These are phyloP conservation scores for Plenodomus tracheiphilus DNA, from an alignment of 2,329 filamentous ascomycete species.

Conservation along the genomic window DNA sequence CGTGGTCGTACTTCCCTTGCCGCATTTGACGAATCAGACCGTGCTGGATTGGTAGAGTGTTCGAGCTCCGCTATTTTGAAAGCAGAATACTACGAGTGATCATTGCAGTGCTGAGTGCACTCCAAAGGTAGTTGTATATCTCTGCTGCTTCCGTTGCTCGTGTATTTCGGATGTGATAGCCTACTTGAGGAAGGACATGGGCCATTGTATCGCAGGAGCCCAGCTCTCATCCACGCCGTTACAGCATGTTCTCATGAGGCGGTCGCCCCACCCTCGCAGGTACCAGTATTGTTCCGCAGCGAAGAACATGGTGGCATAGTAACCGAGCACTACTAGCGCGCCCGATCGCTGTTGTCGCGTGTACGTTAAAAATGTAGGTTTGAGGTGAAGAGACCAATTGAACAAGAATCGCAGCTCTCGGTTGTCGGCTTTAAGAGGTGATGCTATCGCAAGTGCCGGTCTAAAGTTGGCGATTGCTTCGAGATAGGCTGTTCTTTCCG, in stretches of 20 bases:
- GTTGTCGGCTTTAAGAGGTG: constrained; percentile 29
- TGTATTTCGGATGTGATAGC: constrained; percentile 4
- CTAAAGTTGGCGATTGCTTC: constrained; percentile 21
- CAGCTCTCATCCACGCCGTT: constrained; percentile 29
- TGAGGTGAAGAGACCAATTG: constrained; percentile 45
- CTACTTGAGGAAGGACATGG: constrained; percentile 20
- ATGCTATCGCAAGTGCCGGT: constrained; percentile 23
- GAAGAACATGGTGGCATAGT: constrained; percentile 44
- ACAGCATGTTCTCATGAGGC: constrained; percentile 27
- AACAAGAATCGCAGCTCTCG: constrained; percentile 43
- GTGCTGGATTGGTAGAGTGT: too few species aligned
- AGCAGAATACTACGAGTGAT: too few species aligned
- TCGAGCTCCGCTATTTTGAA: too few species aligned
- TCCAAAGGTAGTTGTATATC: background rate
- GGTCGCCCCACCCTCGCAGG: constrained; percentile 41
- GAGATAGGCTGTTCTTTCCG: constrained; percentile 19
- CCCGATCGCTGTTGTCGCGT: constrained; percentile 38
- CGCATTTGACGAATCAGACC: too few species aligned
- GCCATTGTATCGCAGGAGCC: constrained; percentile 32
- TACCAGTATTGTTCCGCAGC: constrained; percentile 46
- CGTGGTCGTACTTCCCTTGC: too few species aligned
- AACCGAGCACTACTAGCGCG: constrained; percentile 44
- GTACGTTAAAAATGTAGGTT: constrained; percentile 33
- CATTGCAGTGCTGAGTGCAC: background rate
- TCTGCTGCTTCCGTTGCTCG: background rate